Base-by-base conservation (phyloP, 2,329 filamentous ascomycete species). In the Chrysoporthe austroafricana region DNA sequence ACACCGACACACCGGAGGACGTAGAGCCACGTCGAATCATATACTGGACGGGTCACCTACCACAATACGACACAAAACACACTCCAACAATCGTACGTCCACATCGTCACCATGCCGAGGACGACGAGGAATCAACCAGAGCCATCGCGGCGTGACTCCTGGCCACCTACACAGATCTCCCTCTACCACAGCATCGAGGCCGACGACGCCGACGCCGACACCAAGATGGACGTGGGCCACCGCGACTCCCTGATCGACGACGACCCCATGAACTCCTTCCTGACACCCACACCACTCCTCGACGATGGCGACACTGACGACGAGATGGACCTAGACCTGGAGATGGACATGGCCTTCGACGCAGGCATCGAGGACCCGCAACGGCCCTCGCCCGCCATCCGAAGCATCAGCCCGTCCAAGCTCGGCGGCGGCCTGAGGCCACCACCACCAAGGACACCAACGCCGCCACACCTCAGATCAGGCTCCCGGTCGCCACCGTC, bases 401-500 rank as follows among this genome's bases (percentile, higher is more conserved):
- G 86, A 69, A 87, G 83, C 71, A 81, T 88, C 68, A 87, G 85
- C 73, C 86, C 86, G 2, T 88, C 85, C 0, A 85, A 80, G 42
- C 83, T 88, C 43, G 82, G 82, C 34, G 83, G 84, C 3, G 81
- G 86, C 18, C 79, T 80, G 66, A 74, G 76, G 32, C 78, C 78
- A 70, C 84, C 82, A 73, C 78, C 78, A 73, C 75, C 81, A 5
- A 77, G 68, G 50, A 73, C 74, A 50, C 76, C 77, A 4, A 76
- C 77, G 7, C 81, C 70, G 4, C 79, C 81, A 68, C 84, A 81
- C 75, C 76, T 81, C 32, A 78, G 74, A 62, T 73, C 69, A 64
- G 78, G 77, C 4, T 72, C 74, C 9, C 70, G 69, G 5, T 77
- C 76, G 6, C 72, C 70, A 9, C 72, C 73, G 3, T 74, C 75